These are phyloP conservation scores for Stagonosporopsis cucurbitacearum DNA, from an alignment of 2,329 filamentous ascomycete genomes.

Conservation along the genomic window DNA sequence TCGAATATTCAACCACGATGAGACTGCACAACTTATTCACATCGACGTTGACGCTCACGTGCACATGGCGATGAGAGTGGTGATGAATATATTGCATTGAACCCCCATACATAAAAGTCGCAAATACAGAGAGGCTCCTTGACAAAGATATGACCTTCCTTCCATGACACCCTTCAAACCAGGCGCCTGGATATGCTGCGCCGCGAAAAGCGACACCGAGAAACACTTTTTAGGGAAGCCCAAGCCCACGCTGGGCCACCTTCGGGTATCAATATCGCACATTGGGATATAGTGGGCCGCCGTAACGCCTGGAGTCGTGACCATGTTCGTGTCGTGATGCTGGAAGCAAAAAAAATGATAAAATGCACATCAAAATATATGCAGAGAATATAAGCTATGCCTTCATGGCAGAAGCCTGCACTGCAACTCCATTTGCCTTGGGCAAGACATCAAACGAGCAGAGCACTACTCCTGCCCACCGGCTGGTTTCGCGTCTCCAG, in stretches of 20 bases:
- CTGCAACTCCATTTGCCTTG: background rate
- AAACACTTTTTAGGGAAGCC: conserved; percentile 15
- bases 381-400: conserved; percentile 6
- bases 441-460: background rate
- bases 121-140: background rate
- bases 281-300: conserved; percentile 14
- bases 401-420: background rate
- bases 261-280: conserved; percentile 20
- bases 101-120: background rate
- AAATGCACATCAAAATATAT: conserved; percentile 8
- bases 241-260: conserved; percentile 8
- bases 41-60: background rate
- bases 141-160: background rate
- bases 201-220: conserved; percentile 1
- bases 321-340: conserved; percentile 8
- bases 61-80: background rate
- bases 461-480: conserved; percentile 16
- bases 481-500: conserved; percentile 4
- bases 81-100: background rate
- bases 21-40: too few species aligned
- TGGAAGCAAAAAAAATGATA: conserved; percentile 1
- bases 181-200: background rate
- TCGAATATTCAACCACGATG: background rate
- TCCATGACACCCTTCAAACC: background rate
- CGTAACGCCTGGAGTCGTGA: conserved; percentile 14